A percentile compares a stretch with the other conserved stretches of the same genome.
These are phyloP conservation scores for Dichomitus squalens DNA, from an alignment of 1,284 basidiomycete genomes.

Conservation along the genomic window DNA sequence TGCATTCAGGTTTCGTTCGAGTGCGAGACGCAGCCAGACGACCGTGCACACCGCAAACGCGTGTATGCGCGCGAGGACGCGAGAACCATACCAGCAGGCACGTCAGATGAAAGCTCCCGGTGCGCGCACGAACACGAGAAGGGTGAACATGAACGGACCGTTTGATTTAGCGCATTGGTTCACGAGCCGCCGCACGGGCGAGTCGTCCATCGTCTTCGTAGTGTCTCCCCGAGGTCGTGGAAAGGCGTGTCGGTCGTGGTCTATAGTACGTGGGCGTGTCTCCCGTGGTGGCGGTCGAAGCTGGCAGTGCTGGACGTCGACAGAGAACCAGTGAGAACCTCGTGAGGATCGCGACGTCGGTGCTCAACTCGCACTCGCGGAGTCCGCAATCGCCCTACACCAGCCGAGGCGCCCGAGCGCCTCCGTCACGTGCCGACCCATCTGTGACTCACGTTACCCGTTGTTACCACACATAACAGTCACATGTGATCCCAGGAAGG, in stretches of 20 bases:
- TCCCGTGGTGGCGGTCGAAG: background rate
- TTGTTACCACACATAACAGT: background rate
- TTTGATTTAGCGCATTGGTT: constrained; percentile 65
- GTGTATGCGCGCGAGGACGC: background rate
- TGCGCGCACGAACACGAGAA: background rate
- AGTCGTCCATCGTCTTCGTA: constrained; percentile 39
- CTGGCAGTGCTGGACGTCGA: background rate
- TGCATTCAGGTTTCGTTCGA: constrained; percentile 28
- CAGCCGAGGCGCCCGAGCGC: constrained; percentile 7
- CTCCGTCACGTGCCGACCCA: constrained; percentile 1
- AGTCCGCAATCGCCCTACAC: constrained; percentile 16
- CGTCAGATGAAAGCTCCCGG: constrained; percentile 7
- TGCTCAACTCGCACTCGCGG: constrained; percentile 19
- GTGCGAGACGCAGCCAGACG: background rate
- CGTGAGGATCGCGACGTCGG: constrained; percentile 24
- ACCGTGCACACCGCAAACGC: constrained; percentile 9
- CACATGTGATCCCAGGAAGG: background rate
- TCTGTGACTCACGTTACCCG: constrained; percentile 2
- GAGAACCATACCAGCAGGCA: background rate
- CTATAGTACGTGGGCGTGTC: background rate
- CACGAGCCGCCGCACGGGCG: constrained; percentile 61
- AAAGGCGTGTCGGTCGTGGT: background rate
- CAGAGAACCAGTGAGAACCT: background rate
- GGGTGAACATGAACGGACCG: constrained; percentile 44
- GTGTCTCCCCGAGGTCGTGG: background rate